Evolutionary conservation across 495 filamentous ascomycete species (phyloP), one percentile per base, ranked within the genome.

Genomic region (Tirmania nivea): DNA sequence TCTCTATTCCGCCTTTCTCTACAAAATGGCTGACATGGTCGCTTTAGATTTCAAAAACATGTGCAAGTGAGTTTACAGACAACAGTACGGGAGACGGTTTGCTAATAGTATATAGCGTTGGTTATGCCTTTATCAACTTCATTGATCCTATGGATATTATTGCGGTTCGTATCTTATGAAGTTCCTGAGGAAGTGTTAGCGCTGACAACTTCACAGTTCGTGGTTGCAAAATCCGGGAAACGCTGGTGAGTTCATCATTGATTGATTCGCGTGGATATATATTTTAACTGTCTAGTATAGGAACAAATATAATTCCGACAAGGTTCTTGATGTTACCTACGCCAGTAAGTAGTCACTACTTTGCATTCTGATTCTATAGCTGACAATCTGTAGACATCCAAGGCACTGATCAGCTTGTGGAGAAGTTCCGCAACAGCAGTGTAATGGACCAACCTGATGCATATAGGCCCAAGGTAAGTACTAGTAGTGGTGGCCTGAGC

Each of bases 41-140:
- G 52, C 11, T 47, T 45, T 8, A 79, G 85, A 92, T 64, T 92
- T 92, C 62, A 76, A 78, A 47, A 85, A 88, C 59, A 79, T 86
- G 55, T 88, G 84, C 81, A 92, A 89, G 84, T 88, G 69, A 80
- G 71, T 49, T 20, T 49, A 47, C 51, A 10, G 31, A 31, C 25
- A 31, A 31, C 25, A 31, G 25, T 31, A 39, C 20, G 17, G 42
- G 31, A 52, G 20, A 12, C 48, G 39, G 39, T 14, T 16, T 52
- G 14, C 34, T 52, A 35, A 57, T 59, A 52, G 17, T 35, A 19
- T 56, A 14, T 57, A 95, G 87, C 67, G 90, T 97, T 54, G 90
- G 90, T 54, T 97, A 97, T 71, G 90, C 87, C 0, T 97, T 97
- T 69, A 84, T 97, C 67, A 95, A 97, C 64, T 94, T 97, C 61